Percentiles rank a stretch among this genome's conserved stretches.
These are phyloP conservation scores for Phytophthora idaei DNA, from an alignment of 352 stramenopile species.

Conservation along the genomic window DNA sequence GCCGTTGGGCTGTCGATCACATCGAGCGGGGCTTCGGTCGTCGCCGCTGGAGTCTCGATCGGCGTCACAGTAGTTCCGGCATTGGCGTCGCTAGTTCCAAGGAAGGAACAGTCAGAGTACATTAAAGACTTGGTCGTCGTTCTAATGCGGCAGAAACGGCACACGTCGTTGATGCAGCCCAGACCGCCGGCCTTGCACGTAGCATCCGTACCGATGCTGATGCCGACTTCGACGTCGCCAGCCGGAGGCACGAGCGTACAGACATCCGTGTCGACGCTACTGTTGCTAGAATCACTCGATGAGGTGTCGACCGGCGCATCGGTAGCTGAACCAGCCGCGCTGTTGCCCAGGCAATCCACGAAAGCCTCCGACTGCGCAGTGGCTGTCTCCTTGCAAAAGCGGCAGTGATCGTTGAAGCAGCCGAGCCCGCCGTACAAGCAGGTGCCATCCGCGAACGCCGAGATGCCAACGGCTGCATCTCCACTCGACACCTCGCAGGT, in stretches of 20 bases:
- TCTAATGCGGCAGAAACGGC: constrained; percentile 33
- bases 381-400: constrained; percentile 37
- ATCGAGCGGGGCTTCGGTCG: background rate
- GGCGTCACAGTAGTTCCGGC: constrained; percentile 2
- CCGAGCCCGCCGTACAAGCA: constrained; percentile 47
- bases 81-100: constrained; percentile 12
- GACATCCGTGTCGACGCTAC: background rate
- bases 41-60: constrained; percentile 2
- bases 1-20: constrained; percentile 2
- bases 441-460: constrained; percentile 26
- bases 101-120: constrained; percentile 21
- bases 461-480: constrained; percentile 39
- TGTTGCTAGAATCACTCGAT: constrained; percentile 6
- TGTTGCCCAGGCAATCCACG: constrained; percentile 24
- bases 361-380: constrained; percentile 44
- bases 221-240: constrained; percentile 31
- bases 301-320: constrained; percentile 10
- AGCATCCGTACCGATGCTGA: constrained; percentile 35
- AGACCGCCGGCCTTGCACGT: constrained; percentile 29
- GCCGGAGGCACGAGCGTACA: constrained; percentile 25
- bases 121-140: constrained; percentile 23
- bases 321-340: constrained; percentile 16
- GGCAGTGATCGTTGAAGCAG: constrained; percentile 49
- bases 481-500: constrained; percentile 30
- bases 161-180: constrained; percentile 37